A percentile compares a stretch with the other conserved stretches of the same genome.
These are phyloP conservation scores for Botrytis paeoniae DNA, from an alignment of 2,329 filamentous ascomycete genomes.

Conservation along the genomic window DNA sequence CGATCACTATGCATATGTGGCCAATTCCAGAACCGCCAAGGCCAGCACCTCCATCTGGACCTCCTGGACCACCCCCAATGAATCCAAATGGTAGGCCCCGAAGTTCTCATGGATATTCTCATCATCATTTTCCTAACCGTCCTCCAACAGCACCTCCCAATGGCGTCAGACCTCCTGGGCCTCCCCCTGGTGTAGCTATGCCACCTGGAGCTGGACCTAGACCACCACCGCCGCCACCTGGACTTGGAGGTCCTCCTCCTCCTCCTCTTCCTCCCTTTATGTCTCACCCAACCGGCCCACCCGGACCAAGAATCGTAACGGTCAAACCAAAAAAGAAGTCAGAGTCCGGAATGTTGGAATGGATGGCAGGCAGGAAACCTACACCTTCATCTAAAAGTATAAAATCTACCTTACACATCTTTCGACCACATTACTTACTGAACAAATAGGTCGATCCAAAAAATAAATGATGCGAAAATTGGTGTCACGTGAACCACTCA, in stretches of 20 bases:
- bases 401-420: neutral
- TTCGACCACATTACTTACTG: constrained; percentile 14
- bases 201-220: constrained; percentile 13
- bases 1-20: constrained; percentile 67
- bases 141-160: constrained; percentile 21
- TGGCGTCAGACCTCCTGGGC: constrained; percentile 23
- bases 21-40: constrained; percentile 50
- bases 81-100: constrained; percentile 18
- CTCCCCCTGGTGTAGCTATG: constrained; percentile 18
- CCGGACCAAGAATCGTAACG: constrained; percentile 9
- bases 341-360: constrained; percentile 30
- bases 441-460: constrained; percentile 33
- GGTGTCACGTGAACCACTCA: constrained; percentile 29
- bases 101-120: constrained; percentile 23
- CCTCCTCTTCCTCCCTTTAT: constrained; percentile 9
- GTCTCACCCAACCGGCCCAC: constrained; percentile 12
- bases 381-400: constrained; percentile 35
- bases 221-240: constrained; percentile 20
- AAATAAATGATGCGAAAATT: constrained; percentile 29
- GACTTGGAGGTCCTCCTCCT: constrained; percentile 15
- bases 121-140: constrained; percentile 20
- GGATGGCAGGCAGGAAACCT: constrained; percentile 33
- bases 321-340: constrained; percentile 23
- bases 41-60: constrained; percentile 23
- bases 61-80: constrained; percentile 16